Evolutionary conservation across 2,329 filamentous ascomycete genomes (phyloP), one percentile per base, ranked within the genome.

Genomic region (Botryotinia narcissicola): DNA sequence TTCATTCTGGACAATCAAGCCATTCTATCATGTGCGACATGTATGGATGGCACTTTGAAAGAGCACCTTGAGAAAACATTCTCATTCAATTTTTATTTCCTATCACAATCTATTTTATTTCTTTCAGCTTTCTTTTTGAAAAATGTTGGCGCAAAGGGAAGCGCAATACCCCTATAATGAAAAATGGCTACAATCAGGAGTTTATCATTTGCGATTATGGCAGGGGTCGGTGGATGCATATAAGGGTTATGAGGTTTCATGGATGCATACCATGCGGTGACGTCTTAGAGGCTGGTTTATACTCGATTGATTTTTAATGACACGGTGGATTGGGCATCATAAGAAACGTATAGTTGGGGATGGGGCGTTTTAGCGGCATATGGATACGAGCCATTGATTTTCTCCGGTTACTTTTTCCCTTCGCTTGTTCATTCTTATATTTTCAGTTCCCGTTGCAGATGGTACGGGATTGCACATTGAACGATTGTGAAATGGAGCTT

Each of bases 121-220:
- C 10, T 42, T 9, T 7, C 16, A 1, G 35, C 37, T 54, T 54
- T 32, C 46, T 42, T 68, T 67, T 57, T n/a, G 29, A 37, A 22
- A 40, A 68, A 42, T n/a, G 54, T 54, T 68, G 64, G 64, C 64
- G 64, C 46, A 68, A 42, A 54, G 64, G 48, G 29, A 68, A 68
- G 64, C 64, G 46, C 46, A 54, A 68, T 68, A 68, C 44, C 46
- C 64, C 64, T 37, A 68, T 42, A n/a, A 54, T 48, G 64, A 54
- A 68, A 57, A 54, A 57, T 20, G 64, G 64, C 40, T 54, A 54
- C 16, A 40, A 54, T 40, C 35, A 68, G 64, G 64, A 68, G 64
- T 68, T 68, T 68, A 57, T 68, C 46, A 57, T 42, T 68, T 48
- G 35, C 44, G 16, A 32, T 42, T 54, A 57, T 57, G 64, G 46